Conservation (phyloP, 257 asterid species). For the Solanum virginianum region DNA sequence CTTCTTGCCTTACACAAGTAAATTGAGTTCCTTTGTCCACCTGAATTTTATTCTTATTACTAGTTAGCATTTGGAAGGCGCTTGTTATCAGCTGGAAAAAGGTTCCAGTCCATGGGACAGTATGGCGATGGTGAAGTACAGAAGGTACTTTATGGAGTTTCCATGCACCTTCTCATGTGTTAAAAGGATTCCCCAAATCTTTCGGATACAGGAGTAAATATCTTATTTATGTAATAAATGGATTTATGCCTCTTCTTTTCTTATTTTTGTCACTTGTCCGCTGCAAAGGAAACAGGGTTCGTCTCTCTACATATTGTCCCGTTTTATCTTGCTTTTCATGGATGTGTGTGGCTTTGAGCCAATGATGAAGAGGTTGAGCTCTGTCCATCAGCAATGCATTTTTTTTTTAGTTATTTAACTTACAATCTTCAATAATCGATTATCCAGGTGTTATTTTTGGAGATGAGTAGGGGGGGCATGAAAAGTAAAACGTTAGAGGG, state of each 20-base stretch:
- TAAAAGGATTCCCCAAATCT: background rate
- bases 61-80: conserved; percentile 90
- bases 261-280: background rate
- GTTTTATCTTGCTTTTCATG: background rate
- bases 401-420: background rate
- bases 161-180: background rate
- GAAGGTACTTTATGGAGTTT: conserved; percentile 28
- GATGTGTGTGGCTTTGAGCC: background rate
- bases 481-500: background rate
- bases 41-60: conserved; percentile 24
- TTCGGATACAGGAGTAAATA: background rate
- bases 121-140: conserved; percentile 85
- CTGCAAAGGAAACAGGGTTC: background rate
- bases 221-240: background rate
- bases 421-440: background rate
- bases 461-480: background rate
- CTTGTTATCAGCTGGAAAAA: conserved; percentile 70
- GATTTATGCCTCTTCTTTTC: background rate
- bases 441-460: background rate
- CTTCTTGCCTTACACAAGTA: background rate
- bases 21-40: conserved; percentile 3
- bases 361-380: background rate
- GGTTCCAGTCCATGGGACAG: conserved; percentile 94
- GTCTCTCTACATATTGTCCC: background rate
- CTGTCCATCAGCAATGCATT: background rate